Conservation (phyloP, 2,329 filamentous ascomycete genomes). For the Xylariaceae sp. region DNA sequence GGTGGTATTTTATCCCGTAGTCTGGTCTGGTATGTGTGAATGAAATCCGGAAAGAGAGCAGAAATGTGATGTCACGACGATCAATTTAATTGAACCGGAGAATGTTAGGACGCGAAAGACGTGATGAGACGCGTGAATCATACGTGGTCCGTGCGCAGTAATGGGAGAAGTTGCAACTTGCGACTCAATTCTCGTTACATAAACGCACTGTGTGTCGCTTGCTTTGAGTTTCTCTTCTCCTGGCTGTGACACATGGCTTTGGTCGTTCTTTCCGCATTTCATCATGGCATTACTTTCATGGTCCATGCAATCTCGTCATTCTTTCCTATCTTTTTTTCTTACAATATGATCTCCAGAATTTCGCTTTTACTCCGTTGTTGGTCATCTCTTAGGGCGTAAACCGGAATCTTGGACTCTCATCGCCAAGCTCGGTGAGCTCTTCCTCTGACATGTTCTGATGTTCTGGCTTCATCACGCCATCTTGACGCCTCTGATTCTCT, state of each 20-base stretch:
- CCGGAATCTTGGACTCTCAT: conserved; percentile 46
- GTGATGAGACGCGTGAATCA: conserved; percentile 13
- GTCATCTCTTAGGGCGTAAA: conserved; percentile 36
- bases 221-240: too few relatives aligned
- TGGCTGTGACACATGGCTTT: too few relatives aligned
- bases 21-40: background rate
- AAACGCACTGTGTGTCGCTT: too few relatives aligned
- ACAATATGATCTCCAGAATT: too few relatives aligned
- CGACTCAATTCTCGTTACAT: background rate
- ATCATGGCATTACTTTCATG: too few relatives aligned
- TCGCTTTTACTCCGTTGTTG: background rate
- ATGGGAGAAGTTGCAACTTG: background rate
- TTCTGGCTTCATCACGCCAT: conserved; percentile 35
- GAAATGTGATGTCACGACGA: conserved; percentile 19
- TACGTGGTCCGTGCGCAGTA: conserved; percentile 3
- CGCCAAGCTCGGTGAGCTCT: conserved; percentile 46
- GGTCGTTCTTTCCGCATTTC: too few relatives aligned
- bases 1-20: background rate
- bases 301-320: too few relatives aligned
- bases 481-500: conserved; percentile 43
- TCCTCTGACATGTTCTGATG: conserved; percentile 41
- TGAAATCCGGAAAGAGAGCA: background rate
- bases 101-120: background rate
- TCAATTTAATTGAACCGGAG: conserved; percentile 8
- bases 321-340: too few relatives aligned